Conservation (phyloP, 2,329 filamentous ascomycete genomes). For the Neobulgaria alba region DNA sequence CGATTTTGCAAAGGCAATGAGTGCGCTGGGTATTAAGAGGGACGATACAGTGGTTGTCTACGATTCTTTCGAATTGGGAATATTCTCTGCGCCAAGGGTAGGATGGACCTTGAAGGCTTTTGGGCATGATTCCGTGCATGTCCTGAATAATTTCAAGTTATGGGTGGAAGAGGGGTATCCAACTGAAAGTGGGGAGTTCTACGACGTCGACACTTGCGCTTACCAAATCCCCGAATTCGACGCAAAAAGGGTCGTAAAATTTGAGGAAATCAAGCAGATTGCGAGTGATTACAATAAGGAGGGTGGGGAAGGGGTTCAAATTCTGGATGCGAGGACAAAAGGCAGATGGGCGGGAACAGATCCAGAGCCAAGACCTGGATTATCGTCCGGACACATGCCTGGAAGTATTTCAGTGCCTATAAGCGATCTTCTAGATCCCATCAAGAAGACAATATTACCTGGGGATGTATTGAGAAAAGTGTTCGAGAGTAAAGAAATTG, state of each 20-base stretch:
- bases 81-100: slow-evolving; percentile 88
- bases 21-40: slow-evolving; percentile 72
- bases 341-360: slow-evolving; percentile 77
- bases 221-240: slow-evolving; percentile 55
- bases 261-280: slow-evolving; percentile 73
- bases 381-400: slow-evolving; percentile 88
- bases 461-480: slow-evolving; percentile 63
- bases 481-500: slow-evolving; percentile 72
- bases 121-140: slow-evolving; percentile 78
- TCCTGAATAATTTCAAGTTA: slow-evolving; percentile 92
- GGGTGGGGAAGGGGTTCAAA: slow-evolving; percentile 73
- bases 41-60: slow-evolving; percentile 94
- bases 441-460: slow-evolving; percentile 72
- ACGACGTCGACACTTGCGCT: slow-evolving; percentile 54
- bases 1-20: slow-evolving; percentile 81
- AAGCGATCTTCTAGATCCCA: slow-evolving; percentile 67
- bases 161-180: slow-evolving; percentile 82
- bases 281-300: slow-evolving; percentile 72
- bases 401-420: slow-evolving; percentile 79
- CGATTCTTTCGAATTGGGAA: slow-evolving; percentile 81
- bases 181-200: slow-evolving; percentile 70
- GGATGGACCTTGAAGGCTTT: slow-evolving; percentile 90
- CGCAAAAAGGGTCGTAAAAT: slow-evolving; percentile 61
- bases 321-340: slow-evolving; percentile 75
- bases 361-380: slow-evolving; percentile 76